Evolutionary conservation across 257 asterid genomes (phyloP), one percentile per base, ranked within the genome.

Genomic region (Agastache rugosa): DNA sequence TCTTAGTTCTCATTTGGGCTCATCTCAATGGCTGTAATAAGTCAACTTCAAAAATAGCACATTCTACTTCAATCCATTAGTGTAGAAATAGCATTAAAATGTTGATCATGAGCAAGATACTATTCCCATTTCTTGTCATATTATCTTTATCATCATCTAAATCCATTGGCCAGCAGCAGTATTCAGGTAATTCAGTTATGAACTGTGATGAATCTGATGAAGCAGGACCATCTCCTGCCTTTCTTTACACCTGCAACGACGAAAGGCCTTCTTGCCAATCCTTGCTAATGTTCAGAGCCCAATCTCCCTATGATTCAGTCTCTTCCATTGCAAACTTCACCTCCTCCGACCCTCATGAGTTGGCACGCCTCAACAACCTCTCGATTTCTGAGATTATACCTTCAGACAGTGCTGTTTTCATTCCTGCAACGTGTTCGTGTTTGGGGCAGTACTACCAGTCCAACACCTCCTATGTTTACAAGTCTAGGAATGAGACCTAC

Each of bases 381-480:
- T 79, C 92, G 2, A 55, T 7, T 67, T 79, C 86, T 1, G 67
- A 50, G 10, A 6, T 75, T 48, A 50, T 89, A 45, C 80, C 83
- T 39, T 73, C 53, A 3, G 88, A 73, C 19, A 67, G 15, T 9
- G 91, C 79, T 9, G 80, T 91, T n/a, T 75, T 89, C 4, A 74
- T 89, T 14, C 96, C 96, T 0, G 89, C 78, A 17, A 77, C 58
- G 6, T 91, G 97, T 67, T 84, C 87, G 2, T 89, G 97, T 74
- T 77, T 84, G 16, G 86, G 90, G 15, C 71, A 56, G 42, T 87
- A 83, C 84, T 91, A 87, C 50, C 93, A 84, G 69, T 89, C 97
- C 19, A 83, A 80, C 72, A 62, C 90, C 37, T 83, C 90, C 34
- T 89, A 91, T 58, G 44, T 77, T 29, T 64, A 56, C 25, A 47